These are phyloP conservation scores for Strobilomyces dryophilus DNA, from an alignment of 768 basidiomycete genomes.

Conservation along the genomic window DNA sequence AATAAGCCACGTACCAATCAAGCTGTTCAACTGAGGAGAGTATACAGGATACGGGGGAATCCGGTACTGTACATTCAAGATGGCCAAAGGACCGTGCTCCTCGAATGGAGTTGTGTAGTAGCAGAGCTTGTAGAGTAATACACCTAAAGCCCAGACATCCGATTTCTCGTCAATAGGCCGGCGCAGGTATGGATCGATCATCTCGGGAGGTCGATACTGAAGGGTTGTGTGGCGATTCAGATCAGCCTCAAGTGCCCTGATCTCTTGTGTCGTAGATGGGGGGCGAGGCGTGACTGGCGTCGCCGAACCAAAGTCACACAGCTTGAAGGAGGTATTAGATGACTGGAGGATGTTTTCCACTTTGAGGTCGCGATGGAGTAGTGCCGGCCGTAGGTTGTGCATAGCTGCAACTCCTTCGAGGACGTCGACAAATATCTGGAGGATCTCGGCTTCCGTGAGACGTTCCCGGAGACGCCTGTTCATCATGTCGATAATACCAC, in stretches of 20 bases:
- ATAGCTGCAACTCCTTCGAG: slow-evolving; percentile 96
- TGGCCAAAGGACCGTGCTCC: slow-evolving; percentile 94
- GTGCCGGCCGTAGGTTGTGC: slow-evolving; percentile 87
- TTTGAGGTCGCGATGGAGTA: slow-evolving; percentile 96
- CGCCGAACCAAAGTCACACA: slow-evolving; percentile 98
- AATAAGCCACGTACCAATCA: slow-evolving; percentile 62
- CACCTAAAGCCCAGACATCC: slow-evolving; percentile 97
- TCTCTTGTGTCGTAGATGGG: slow-evolving; percentile 77
- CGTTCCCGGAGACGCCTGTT: slow-evolving; percentile 93
- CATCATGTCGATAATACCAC: slow-evolving; percentile 99
- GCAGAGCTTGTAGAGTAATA: slow-evolving; percentile 95
- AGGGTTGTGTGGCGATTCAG: slow-evolving; percentile 93
- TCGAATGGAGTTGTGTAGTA: slow-evolving; percentile 99
- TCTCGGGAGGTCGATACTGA: slow-evolving; percentile 98
- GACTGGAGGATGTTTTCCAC: slow-evolving; percentile 98
- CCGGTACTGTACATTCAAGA: slow-evolving; percentile 93
- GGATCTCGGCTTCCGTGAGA: slow-evolving; percentile 91
- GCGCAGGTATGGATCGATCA: slow-evolving; percentile 87
- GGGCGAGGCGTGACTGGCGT: slow-evolving; percentile 65
- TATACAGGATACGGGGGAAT: slow-evolving; percentile 88
- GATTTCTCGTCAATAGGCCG: slow-evolving; percentile 89
- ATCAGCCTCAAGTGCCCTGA: slow-evolving; percentile 84
- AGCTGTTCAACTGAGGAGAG: slow-evolving; percentile 72
- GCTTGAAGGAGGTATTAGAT: slow-evolving; percentile 78
- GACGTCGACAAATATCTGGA: slow-evolving; percentile 97